phyloP scores from a whole-genome alignment of 1,284 basidiomycete genomes.

The Moniliophthora roreri region DNA sequence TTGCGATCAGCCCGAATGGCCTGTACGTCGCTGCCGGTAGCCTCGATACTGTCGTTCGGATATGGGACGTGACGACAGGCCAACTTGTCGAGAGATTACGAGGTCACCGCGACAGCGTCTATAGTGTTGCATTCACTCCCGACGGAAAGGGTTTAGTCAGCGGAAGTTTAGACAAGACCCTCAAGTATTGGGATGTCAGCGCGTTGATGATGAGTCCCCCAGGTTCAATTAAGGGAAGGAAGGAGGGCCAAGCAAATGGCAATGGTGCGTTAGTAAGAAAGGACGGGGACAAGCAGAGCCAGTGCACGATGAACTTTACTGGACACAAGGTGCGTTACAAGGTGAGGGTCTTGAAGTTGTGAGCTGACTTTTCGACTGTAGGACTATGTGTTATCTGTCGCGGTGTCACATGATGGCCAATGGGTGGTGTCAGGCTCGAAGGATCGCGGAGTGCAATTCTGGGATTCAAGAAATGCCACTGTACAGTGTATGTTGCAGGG shows the following conservation, averaged over 20 bases:
- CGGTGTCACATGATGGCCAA: constrained; percentile 81
- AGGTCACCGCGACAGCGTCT: constrained; percentile 85
- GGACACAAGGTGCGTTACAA: constrained; percentile 75
- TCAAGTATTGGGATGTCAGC: constrained; percentile 86
- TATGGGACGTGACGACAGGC: constrained; percentile 83
- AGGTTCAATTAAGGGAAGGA: constrained; percentile 35
- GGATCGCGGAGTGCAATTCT: constrained; percentile 87
- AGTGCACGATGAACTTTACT: constrained; percentile 76
- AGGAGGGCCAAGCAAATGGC: constrained; percentile 37
- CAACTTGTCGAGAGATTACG: constrained; percentile 72
- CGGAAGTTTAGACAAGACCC: constrained; percentile 83
- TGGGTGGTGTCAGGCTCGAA: constrained; percentile 93
- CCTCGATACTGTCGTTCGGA: constrained; percentile 81
- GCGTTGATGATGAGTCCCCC: constrained; percentile 35
- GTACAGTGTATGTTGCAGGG: constrained; percentile 87
- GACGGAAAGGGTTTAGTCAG: constrained; percentile 81
- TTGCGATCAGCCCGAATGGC: constrained; percentile 82
- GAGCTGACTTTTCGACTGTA: constrained; percentile 20
- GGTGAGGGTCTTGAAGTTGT: constrained; percentile 8
- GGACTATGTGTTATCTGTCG: constrained; percentile 81
- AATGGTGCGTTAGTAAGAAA: constrained; percentile 21
- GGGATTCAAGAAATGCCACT: constrained; percentile 76
- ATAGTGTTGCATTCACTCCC: constrained; percentile 86
- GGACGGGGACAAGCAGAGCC: constrained; percentile 32
- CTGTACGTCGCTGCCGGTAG: constrained; percentile 81